These are phyloP conservation scores for Camellia lanceoleosa DNA, from an alignment of 148 eudicot genomes.

Conservation along the genomic window DNA sequence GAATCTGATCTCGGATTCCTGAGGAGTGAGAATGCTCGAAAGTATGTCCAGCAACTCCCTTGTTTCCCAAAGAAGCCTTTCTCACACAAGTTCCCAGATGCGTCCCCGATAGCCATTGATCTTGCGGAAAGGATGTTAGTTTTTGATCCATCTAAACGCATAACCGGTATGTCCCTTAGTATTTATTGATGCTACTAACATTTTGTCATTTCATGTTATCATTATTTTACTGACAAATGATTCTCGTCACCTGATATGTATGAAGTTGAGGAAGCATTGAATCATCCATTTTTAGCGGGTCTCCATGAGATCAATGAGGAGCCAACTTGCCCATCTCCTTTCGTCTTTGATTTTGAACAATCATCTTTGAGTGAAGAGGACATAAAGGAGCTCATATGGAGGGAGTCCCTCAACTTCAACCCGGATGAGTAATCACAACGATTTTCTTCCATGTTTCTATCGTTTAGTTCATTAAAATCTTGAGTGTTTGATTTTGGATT, in stretches of 20 bases:
- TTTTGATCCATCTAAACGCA: slow-evolving; percentile 93
- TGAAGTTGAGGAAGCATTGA: slow-evolving; percentile 89
- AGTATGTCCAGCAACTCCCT: slow-evolving; percentile 81
- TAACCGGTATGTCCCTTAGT: slow-evolving; percentile 56
- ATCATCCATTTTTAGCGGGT: slow-evolving; percentile 77
- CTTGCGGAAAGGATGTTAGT: slow-evolving; percentile 94
- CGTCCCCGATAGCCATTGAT: slow-evolving; percentile 77
- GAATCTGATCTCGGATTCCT: slow-evolving; percentile 93
- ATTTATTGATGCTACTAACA: not conserved
- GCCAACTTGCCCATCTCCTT: slow-evolving; percentile 74
- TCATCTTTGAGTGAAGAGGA: slow-evolving; percentile 75
- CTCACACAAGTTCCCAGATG: slow-evolving; percentile 60
- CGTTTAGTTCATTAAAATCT: not conserved
- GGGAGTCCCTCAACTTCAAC: slow-evolving; percentile 65
- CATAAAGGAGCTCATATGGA: slow-evolving; percentile 86
- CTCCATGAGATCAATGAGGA: slow-evolving; percentile 98
- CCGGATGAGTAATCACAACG: slow-evolving; percentile 35
- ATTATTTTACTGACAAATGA: slow-evolving; percentile 3
- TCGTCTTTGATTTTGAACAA: slow-evolving; percentile 85
- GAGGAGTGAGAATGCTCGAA: slow-evolving; percentile 81
- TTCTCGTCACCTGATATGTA: slow-evolving; percentile 8
- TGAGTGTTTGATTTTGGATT: slow-evolving; percentile 17
- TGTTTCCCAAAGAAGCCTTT: slow-evolving; percentile 63
- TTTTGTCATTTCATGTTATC: not conserved
- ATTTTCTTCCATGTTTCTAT: not conserved